Conservation (phyloP, 176 grass and related monocot species). For the Coix lacrymajobi region DNA sequence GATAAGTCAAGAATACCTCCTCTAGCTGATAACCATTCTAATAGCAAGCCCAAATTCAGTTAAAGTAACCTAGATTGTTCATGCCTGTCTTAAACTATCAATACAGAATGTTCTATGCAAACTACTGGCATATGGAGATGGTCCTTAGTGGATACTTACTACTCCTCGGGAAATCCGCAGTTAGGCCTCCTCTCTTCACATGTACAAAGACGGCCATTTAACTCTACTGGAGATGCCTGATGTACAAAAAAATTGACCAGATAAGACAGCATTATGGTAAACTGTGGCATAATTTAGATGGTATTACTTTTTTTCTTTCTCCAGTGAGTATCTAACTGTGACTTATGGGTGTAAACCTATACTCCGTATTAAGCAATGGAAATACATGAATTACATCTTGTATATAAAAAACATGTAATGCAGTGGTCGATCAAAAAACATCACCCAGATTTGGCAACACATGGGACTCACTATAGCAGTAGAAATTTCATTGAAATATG, state of each 20-base stretch:
- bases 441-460: neutral
- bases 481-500: neutral
- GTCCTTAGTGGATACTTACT: constrained; percentile 49
- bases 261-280: constrained; percentile 3
- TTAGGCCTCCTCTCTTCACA: constrained; percentile 76
- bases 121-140: neutral
- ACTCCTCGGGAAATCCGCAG: constrained; percentile 48
- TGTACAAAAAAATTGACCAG: neutral
- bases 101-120: neutral
- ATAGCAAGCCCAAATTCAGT: neutral
- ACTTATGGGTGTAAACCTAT: neutral
- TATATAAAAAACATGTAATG: neutral
- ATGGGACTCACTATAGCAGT: neutral
- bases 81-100: neutral
- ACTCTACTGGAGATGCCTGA: constrained; percentile 83
- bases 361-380: neutral
- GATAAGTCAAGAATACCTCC: neutral
- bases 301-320: neutral
- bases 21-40: neutral
- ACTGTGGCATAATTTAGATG: neutral
- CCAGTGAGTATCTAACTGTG: neutral
- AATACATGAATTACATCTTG: neutral
- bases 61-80: neutral
- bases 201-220: constrained; percentile 73
- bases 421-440: neutral